These are phyloP conservation scores for Didymosphaeria variabile DNA, from an alignment of 2,329 filamentous ascomycete species.

Conservation along the genomic window DNA sequence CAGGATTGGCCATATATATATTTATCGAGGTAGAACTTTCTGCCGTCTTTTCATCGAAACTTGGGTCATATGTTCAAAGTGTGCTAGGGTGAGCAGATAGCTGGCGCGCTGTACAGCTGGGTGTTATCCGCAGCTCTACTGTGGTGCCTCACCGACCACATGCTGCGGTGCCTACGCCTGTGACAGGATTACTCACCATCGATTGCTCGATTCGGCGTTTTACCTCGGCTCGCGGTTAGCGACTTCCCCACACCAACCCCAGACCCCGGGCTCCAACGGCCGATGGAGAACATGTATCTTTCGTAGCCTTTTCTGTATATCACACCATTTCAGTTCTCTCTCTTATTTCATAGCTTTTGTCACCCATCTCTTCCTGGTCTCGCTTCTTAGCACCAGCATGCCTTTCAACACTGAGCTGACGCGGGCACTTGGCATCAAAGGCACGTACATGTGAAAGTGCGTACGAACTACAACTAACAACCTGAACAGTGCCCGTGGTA, in stretches of 20 bases:
- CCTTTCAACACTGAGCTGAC: constrained; percentile 72
- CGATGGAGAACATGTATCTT: neutral
- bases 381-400: constrained; percentile 52
- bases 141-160: neutral
- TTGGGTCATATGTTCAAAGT: neutral
- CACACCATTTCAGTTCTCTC: neutral
- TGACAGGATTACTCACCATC: constrained; percentile 25
- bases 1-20: neutral
- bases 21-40: too few species aligned
- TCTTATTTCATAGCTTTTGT: neutral
- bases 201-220: constrained; percentile 21
- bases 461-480: constrained; percentile 53
- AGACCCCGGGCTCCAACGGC: constrained; percentile 19
- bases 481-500: constrained; percentile 73
- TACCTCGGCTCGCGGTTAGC: constrained; percentile 37
- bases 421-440: constrained; percentile 66
- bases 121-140: neutral
- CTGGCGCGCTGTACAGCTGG: neutral
- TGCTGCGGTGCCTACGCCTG: neutral
- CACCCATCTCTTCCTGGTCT: neutral
- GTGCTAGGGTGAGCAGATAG: neutral
- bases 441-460: constrained; percentile 27
- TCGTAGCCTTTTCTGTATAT: constrained; percentile 1
- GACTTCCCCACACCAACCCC: constrained; percentile 36
- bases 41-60: neutral